These are phyloP conservation scores for Syncephalastrum racemosum DNA, from an alignment of 371 early-diverging fungal species.

Conservation along the genomic window DNA sequence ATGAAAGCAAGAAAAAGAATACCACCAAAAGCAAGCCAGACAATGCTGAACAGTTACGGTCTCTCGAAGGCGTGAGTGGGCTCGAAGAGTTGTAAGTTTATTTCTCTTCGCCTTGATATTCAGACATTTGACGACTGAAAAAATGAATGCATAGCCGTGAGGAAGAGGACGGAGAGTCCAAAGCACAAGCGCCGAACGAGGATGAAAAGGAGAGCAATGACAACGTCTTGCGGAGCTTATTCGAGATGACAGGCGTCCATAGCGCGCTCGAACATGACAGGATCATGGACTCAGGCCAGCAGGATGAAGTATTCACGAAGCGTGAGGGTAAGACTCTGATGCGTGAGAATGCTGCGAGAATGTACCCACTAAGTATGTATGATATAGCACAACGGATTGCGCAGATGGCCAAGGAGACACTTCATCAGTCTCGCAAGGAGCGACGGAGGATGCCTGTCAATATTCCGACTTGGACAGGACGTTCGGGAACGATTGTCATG, in stretches of 20 bases:
- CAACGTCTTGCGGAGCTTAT: conserved; percentile 69
- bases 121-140: conserved; percentile 18
- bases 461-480: conserved; percentile 72
- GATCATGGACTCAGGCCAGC: conserved; percentile 69
- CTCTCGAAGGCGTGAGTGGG: conserved; percentile 52
- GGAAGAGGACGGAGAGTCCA: conserved; percentile 22
- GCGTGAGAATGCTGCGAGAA: conserved; percentile 36
- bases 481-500: conserved; percentile 39
- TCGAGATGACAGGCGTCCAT: conserved; percentile 82
- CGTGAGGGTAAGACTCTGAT: conserved; percentile 63
- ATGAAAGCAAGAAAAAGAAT: conserved; percentile 22
- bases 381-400: no score
- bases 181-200: conserved; percentile 13
- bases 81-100: conserved; percentile 59
- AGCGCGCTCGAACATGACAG: conserved; percentile 87
- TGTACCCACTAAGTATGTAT: no score
- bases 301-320: conserved; percentile 69
- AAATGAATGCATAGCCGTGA: conserved; percentile 15
- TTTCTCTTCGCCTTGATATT: not conserved
- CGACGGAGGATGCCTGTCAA: conserved; percentile 40
- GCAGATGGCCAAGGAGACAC: no score
- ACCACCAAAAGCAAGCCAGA: conserved; percentile 18
- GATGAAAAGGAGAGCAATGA: conserved; percentile 35
- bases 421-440: conserved; percentile 10
- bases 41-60: conserved; percentile 38